A percentile compares a stretch with the other conserved stretches of the same genome.
These are phyloP conservation scores for Solidago caesia DNA, from an alignment of 129 eudicot species.

Conservation along the genomic window DNA sequence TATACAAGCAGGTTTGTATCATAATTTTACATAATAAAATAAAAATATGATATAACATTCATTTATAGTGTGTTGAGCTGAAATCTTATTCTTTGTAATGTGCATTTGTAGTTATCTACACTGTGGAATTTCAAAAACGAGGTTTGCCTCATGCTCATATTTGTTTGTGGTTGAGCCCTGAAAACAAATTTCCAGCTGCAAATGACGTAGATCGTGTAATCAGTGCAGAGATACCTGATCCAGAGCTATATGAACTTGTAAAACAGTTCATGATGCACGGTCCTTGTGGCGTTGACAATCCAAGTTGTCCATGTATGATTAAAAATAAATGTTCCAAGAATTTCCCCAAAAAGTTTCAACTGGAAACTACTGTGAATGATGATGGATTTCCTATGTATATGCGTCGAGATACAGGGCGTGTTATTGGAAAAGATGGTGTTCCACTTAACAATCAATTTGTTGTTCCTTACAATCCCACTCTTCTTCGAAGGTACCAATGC, in stretches of 20 bases:
- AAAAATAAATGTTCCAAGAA: not conserved
- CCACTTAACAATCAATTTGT: not conserved
- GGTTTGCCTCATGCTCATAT: too few species aligned
- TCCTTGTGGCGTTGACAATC: not conserved
- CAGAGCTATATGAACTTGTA: too few species aligned
- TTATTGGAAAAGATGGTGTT: not conserved
- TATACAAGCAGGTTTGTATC: not conserved
- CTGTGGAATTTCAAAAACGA: too few species aligned
- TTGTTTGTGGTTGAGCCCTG: too few species aligned
- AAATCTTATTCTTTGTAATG: too few species aligned
- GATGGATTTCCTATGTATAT: not conserved
- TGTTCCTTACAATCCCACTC: not conserved
- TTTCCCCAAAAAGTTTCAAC: not conserved
- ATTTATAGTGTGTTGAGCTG: too few species aligned
- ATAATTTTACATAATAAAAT: too few species aligned
- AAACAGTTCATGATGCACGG: conserved; percentile 8
- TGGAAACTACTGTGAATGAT: not conserved
- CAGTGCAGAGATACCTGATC: too few species aligned
- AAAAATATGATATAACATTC: too few species aligned
- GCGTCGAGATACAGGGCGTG: not conserved
- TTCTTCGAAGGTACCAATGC: not conserved
- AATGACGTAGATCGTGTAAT: too few species aligned
- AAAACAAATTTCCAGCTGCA: too few species aligned
- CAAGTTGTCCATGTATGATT: not conserved
- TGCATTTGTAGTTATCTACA: too few species aligned